Evolutionary conservation across 352 stramenopile genomes (phyloP), one percentile per base, ranked within the genome.

Genomic region (Pythium pyrilobum): DNA sequence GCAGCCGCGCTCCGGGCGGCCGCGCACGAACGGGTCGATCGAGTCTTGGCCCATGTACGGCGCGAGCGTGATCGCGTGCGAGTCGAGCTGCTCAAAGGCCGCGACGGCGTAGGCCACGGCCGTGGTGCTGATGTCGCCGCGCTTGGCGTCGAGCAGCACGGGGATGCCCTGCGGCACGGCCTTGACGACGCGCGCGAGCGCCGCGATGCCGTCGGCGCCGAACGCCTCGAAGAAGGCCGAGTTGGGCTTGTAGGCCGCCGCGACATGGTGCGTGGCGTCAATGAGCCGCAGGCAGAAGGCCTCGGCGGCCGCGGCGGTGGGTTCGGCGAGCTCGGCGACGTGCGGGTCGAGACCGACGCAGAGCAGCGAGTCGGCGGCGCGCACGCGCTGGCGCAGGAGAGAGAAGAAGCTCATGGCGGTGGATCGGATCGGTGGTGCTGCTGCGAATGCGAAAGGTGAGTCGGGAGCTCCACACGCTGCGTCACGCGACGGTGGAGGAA

Each of bases 11-110:
- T 81, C 91, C 1, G 86, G 95, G 27, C 73, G 69, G 21, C 73
- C 69, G 54, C 92, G 92, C 32, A 96, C 69, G 81, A 99, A 99
- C 5, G 97, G 97, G 63, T 90, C 72, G 24, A 99, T 95, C 28
- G 95, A 98, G 81, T 99, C 97, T 44, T 78, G 92, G 29, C 97
- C 97, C 97, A 99, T 99, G 68, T 99, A 98, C 49, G 96, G 95
- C 44, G 92, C 97, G 34, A 99, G 64, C 36, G 97, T 99, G 37
- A 99, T 97, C 33, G 82, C 87, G 70, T 98, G 91, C 5, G 89
- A 96, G 21, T 92, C 81, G 20, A 98, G 75, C 50, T 89, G 67
- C 28, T 98, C 87, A 56, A 97, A 99, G 25, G 87, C 86, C 10
- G 95, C 93, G 32, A 95, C 76, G 2, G 96, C 96, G 74, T 99